These are phyloP conservation scores for Dactylellina haptotyla DNA, from an alignment of 2,329 filamentous ascomycete species.

Conservation along the genomic window DNA sequence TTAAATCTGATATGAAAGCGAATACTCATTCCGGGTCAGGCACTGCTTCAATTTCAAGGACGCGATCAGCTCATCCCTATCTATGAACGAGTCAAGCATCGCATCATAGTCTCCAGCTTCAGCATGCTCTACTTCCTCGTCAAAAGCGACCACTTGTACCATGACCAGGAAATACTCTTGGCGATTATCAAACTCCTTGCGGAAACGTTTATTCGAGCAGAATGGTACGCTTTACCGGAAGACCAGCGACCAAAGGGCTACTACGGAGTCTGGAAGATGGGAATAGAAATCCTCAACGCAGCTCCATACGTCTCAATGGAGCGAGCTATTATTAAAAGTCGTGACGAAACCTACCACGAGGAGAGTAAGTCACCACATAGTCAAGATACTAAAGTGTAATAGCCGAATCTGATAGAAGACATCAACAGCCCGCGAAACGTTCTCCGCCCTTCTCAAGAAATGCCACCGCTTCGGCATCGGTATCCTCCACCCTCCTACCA, in stretches of 20 bases:
- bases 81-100: conserved; percentile 24
- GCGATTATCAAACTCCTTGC: conserved; percentile 11
- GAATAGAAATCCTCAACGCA: conserved; percentile 21
- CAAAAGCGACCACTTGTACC: background rate
- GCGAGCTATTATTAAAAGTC: conserved; percentile 14
- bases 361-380: conserved; percentile 10
- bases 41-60: conserved; percentile 22
- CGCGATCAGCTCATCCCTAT: conserved; percentile 15
- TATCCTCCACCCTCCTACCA: conserved; percentile 3
- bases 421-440: conserved; percentile 19
- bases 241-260: conserved; percentile 25
- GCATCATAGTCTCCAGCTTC: conserved; percentile 31
- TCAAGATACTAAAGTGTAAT: background rate
- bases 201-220: background rate
- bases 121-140: conserved; percentile 25
- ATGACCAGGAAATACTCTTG: conserved; percentile 22
- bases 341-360: conserved; percentile 5
- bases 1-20: background rate
- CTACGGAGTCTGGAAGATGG: conserved; percentile 32
- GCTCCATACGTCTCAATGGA: background rate
- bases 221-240: conserved; percentile 12
- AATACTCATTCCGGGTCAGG: background rate
- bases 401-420: background rate
- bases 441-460: conserved; percentile 5
- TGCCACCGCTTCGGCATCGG: conserved; percentile 12